Conservation (phyloP, 164 flowering plant genomes). For the Umbellularia californica region DNA sequence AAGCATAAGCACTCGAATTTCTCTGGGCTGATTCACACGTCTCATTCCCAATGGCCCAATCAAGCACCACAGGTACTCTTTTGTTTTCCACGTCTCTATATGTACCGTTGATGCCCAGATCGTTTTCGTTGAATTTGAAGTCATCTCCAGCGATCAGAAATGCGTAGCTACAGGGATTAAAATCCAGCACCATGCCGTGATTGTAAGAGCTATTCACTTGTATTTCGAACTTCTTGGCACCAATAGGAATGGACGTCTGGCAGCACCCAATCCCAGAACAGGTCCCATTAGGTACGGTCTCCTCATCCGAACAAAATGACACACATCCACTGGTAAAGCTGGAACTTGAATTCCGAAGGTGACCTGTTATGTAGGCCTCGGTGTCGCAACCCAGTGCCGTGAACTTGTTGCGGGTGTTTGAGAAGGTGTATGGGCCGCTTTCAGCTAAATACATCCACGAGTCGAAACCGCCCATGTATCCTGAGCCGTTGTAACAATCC, state of each 20-base stretch:
- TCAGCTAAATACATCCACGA: background rate
- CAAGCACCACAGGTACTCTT: background rate
- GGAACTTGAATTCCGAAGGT: background rate
- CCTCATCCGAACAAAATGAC: too few relatives aligned
- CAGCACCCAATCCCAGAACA: slow-evolving; percentile 1
- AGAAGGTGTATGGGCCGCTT: background rate
- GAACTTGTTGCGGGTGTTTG: slow-evolving; percentile 3
- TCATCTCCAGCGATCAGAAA: background rate
- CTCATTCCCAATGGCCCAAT: background rate
- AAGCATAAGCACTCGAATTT: background rate
- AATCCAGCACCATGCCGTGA: background rate
- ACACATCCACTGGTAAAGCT: too few relatives aligned
- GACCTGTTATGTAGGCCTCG: background rate
- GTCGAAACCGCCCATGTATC: background rate
- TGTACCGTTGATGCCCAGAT: background rate
- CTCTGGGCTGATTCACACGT: background rate
- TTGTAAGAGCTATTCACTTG: background rate
- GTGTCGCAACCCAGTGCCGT: slow-evolving; percentile 12
- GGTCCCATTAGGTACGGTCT: background rate
- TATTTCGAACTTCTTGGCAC: background rate
- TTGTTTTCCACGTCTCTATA: too few relatives aligned
- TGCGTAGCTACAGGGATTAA: background rate
- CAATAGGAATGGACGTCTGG: background rate
- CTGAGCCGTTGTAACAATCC: too few relatives aligned
- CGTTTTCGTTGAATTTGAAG: background rate